These are phyloP conservation scores for Antrodiella citrinella DNA, from an alignment of 768 basidiomycete species.

Conservation along the genomic window DNA sequence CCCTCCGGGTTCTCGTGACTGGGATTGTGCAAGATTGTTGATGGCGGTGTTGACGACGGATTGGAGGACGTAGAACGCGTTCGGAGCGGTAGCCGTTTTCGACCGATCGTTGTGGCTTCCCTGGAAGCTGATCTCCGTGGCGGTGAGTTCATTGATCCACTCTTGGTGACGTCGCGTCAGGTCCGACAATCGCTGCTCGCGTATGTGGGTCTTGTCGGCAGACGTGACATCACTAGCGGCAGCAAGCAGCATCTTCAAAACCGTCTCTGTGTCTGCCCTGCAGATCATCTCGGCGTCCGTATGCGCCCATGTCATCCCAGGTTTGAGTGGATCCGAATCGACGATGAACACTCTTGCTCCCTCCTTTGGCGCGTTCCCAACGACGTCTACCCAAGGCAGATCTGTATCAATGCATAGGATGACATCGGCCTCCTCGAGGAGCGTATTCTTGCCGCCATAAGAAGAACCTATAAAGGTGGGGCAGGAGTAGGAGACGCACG, in stretches of 20 bases:
- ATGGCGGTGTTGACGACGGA: constrained; percentile 38
- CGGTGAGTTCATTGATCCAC: constrained; percentile 1
- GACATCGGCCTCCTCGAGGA: constrained; percentile 49
- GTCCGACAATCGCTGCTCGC: neutral
- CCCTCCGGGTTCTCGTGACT: constrained; percentile 19
- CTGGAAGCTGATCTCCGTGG: neutral
- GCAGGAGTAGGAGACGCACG: constrained; percentile 51
- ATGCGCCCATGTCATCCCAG: constrained; percentile 40
- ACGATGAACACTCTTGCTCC: constrained; percentile 49
- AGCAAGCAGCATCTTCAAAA: constrained; percentile 38
- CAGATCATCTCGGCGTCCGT: constrained; percentile 51
- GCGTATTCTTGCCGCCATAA: constrained; percentile 37
- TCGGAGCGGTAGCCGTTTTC: constrained; percentile 27
- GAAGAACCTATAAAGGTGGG: constrained; percentile 45
- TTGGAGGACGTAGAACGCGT: constrained; percentile 28
- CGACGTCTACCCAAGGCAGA: constrained; percentile 54
- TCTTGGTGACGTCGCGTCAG: constrained; percentile 8
- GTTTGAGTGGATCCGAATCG: constrained; percentile 56
- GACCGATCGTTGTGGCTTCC: neutral
- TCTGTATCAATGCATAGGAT: constrained; percentile 60
- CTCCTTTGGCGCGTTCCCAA: constrained; percentile 32
- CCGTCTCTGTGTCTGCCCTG: constrained; percentile 45
- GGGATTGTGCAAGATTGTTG: constrained; percentile 28
- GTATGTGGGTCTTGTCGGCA: neutral
- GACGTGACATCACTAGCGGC: neutral